Evolutionary conservation across 495 filamentous ascomycete genomes (phyloP).

Genomic region (Penicillium bialowiezense): DNA sequence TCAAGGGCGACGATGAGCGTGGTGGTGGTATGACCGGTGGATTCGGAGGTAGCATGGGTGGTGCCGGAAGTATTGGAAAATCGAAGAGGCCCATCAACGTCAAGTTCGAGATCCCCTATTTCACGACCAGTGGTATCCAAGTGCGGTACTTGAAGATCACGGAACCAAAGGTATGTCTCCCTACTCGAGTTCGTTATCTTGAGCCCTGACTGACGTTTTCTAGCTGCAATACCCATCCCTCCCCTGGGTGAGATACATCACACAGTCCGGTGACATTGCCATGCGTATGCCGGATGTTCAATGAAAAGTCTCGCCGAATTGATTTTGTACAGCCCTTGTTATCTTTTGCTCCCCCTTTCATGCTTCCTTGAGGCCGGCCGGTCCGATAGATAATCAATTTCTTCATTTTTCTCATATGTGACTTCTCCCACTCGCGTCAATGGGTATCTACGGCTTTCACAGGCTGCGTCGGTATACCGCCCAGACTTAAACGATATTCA

Average conservation of each 20-base stretch:
- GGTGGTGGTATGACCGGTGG: constrained; percentile 96
- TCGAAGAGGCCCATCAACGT: constrained; percentile 95
- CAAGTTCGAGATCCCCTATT: constrained; percentile 99
- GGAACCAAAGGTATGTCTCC: constrained; percentile 84
- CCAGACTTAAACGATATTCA: too few species aligned
- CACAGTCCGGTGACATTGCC: constrained; percentile 92
- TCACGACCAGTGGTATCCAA: constrained; percentile 97
- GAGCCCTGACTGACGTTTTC: not conserved
- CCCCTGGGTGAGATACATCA: constrained; percentile 98
- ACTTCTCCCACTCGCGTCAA: too few species aligned
- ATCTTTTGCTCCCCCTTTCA: constrained; percentile 5
- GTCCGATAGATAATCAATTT: constrained; percentile 35
- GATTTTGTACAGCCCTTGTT: constrained; percentile 28
- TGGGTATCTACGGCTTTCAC: too few species aligned
- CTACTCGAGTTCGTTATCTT: not conserved
- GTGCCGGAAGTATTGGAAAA: constrained; percentile 63
- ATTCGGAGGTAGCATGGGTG: constrained; percentile 93
- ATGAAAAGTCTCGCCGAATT: constrained; percentile 38
- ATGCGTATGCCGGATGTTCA: constrained; percentile 86
- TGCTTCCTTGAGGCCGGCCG: constrained; percentile 30
- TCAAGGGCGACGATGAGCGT: constrained; percentile 94
- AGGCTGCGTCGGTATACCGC: too few species aligned
- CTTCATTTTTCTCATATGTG: constrained; percentile 1
- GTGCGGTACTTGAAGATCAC: constrained; percentile 99
- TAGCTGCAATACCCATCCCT: constrained; percentile 97